Conservation (phyloP, 805 yeast genomes). For the Blastobotrys americana region DNA sequence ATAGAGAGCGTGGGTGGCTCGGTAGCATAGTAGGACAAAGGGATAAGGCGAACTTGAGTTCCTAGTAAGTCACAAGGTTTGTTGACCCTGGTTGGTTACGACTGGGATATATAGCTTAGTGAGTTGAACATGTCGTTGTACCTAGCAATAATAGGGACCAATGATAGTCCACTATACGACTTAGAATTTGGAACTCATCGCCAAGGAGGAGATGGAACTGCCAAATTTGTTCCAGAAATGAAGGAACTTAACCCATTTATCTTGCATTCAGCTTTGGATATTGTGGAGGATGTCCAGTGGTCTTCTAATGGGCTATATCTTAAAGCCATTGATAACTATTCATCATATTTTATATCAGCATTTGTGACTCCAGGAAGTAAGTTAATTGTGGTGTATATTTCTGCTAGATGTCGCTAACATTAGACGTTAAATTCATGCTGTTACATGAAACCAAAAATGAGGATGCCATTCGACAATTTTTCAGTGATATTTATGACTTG, state of each 20-base stretch:
- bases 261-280: slow-evolving; percentile 79
- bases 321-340: slow-evolving; percentile 77
- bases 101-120: too few relatives aligned
- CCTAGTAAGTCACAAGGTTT: too few relatives aligned
- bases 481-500: slow-evolving; percentile 76
- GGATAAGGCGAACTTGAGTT: too few relatives aligned
- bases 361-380: slow-evolving; percentile 74
- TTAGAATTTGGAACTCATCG: slow-evolving; percentile 74
- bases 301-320: slow-evolving; percentile 55
- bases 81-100: too few relatives aligned
- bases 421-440: slow-evolving; percentile 64
- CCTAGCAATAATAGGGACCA: slow-evolving; percentile 79
- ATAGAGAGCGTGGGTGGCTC: too few relatives aligned
- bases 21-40: too few relatives aligned
- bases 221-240: slow-evolving; percentile 57
- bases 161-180: slow-evolving; percentile 81
- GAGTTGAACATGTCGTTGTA: slow-evolving; percentile 92
- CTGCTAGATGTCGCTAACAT: background rate
- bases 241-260: slow-evolving; percentile 81
- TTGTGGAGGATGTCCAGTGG: slow-evolving; percentile 91
- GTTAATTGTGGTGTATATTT: slow-evolving; percentile 8
- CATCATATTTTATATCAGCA: slow-evolving; percentile 75
- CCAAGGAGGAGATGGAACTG: slow-evolving; percentile 56
- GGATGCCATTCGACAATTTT: slow-evolving; percentile 72
- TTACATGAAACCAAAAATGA: slow-evolving; percentile 60